phyloP scores from a whole-genome alignment of 2,329 filamentous ascomycete species.

The Aspergillus pseudoviridinutans region DNA sequence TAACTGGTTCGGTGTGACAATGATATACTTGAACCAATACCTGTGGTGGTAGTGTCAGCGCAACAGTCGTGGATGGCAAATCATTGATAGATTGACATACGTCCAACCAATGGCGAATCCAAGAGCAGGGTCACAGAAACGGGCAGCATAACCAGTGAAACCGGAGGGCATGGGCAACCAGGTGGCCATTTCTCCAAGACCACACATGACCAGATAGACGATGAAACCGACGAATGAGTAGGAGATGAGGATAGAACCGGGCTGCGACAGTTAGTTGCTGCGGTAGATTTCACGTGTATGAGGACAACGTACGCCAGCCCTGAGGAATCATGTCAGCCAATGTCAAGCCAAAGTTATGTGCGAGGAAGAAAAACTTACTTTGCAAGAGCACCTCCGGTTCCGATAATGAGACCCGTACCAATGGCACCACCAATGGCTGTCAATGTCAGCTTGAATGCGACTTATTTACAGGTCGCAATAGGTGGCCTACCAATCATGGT shows the following conservation, averaged over 20 bases:
- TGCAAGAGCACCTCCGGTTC: conserved; percentile 36
- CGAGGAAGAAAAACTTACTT: conserved; percentile 23
- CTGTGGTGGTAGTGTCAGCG: conserved; percentile 20
- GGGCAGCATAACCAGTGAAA: conserved; percentile 75
- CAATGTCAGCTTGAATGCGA: conserved; percentile 7
- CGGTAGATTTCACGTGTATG: no score
- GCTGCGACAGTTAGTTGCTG: conserved; percentile 19
- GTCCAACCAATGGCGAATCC: conserved; percentile 74
- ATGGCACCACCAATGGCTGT: conserved; percentile 41
- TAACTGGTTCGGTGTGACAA: conserved; percentile 78
- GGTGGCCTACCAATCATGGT: conserved; percentile 38
- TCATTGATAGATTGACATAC: conserved; percentile 37
- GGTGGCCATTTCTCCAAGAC: conserved; percentile 78
- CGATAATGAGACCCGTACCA: conserved; percentile 41
- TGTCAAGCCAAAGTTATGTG: not conserved
- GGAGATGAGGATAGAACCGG: conserved; percentile 41
- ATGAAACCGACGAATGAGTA: conserved; percentile 48
- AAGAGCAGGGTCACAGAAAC: conserved; percentile 75
- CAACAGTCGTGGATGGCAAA: not conserved
- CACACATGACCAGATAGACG: conserved; percentile 78
- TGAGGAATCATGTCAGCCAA: conserved; percentile 16
- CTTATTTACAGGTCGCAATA: not conserved
- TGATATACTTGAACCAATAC: conserved; percentile 73
- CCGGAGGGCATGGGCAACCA: conserved; percentile 75
- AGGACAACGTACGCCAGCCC: conserved; percentile 33